Conservation (phyloP, 2,329 filamentous ascomycete species). For the Cladosporium sp. region DNA sequence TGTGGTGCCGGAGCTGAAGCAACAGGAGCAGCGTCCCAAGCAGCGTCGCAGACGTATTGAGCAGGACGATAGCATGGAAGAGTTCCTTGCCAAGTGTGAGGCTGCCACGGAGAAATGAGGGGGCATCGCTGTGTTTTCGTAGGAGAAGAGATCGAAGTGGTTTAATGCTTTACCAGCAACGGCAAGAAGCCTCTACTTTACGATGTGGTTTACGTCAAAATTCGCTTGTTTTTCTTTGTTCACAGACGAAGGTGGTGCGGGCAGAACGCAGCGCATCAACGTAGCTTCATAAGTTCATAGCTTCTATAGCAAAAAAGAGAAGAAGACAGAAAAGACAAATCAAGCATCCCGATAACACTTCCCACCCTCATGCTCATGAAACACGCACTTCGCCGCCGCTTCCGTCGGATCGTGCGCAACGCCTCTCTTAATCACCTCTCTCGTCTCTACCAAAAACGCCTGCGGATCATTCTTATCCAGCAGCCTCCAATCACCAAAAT, state of each 20-base stretch:
- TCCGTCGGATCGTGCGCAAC: slow-evolving; percentile 3
- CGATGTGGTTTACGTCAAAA: neutral
- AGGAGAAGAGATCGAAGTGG: neutral
- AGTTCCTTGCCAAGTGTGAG: slow-evolving; percentile 11
- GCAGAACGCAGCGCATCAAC: neutral
- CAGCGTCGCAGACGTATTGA: slow-evolving; percentile 5
- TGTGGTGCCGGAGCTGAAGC: neutral
- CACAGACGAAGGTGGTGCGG: neutral
- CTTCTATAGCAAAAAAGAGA: neutral
- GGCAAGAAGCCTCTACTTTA: neutral
- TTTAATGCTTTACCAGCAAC: neutral
- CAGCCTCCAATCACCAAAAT: slow-evolving; percentile 9
- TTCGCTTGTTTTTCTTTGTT: neutral
- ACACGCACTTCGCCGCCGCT: neutral
- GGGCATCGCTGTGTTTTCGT: neutral
- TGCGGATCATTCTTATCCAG: slow-evolving; percentile 4
- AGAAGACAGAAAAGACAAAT: neutral
- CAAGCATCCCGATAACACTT: slow-evolving; percentile 7
- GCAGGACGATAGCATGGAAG: slow-evolving; percentile 13
- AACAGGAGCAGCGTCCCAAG: neutral
- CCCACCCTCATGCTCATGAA: slow-evolving; percentile 9
- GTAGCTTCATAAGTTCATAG: neutral
- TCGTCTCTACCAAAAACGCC: slow-evolving; percentile 2
- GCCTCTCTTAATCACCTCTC: slow-evolving; percentile 2
- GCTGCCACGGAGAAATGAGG: neutral